These are phyloP conservation scores for Trichocladium uniseriatum DNA, from an alignment of 495 filamentous ascomycete genomes.

Conservation along the genomic window DNA sequence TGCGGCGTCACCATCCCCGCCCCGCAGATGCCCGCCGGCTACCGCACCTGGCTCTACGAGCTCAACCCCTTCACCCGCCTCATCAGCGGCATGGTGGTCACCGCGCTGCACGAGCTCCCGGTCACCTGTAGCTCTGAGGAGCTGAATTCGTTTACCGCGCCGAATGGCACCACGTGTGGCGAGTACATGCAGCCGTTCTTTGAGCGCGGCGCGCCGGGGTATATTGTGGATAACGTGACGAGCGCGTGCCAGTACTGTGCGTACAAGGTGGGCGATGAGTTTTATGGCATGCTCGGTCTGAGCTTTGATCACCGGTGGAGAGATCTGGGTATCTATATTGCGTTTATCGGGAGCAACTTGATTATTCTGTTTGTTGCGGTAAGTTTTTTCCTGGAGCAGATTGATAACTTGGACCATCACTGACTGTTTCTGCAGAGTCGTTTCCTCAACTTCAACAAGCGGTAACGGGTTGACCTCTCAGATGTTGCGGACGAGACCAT, in stretches of 20 bases:
- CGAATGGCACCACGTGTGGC: conserved; percentile 52
- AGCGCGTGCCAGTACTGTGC: conserved; percentile 66
- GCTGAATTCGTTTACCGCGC: conserved; percentile 53
- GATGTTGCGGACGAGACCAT: too few relatives aligned
- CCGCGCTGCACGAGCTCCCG: conserved; percentile 55
- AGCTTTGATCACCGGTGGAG: conserved; percentile 62
- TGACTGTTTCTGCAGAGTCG: conserved; percentile 37
- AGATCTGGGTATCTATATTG: conserved; percentile 66
- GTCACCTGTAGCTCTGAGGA: conserved; percentile 51
- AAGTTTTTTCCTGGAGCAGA: too few relatives aligned
- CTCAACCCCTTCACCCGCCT: conserved; percentile 79
- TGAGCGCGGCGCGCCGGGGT: conserved; percentile 52
- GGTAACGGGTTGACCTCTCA: conserved; percentile 24
- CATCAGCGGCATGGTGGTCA: conserved; percentile 68
- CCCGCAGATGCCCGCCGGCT: conserved; percentile 66
- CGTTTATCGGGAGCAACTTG: conserved; percentile 67
- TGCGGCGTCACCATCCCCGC: conserved; percentile 74
- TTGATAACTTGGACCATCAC: too few relatives aligned
- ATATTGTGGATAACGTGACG: conserved; percentile 55
- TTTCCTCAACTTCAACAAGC: conserved; percentile 56
- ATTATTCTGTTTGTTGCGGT: conserved; percentile 63
- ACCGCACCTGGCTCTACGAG: conserved; percentile 71
- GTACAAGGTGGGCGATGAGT: conserved; percentile 67
- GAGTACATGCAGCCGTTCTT: conserved; percentile 70
- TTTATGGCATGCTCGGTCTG: conserved; percentile 57